Percentiles rank a stretch among this genome's conserved stretches.
Evolutionary conservation across 371 early-diverging fungal species (phyloP).

Genomic region (Mortierella sp.): DNA sequence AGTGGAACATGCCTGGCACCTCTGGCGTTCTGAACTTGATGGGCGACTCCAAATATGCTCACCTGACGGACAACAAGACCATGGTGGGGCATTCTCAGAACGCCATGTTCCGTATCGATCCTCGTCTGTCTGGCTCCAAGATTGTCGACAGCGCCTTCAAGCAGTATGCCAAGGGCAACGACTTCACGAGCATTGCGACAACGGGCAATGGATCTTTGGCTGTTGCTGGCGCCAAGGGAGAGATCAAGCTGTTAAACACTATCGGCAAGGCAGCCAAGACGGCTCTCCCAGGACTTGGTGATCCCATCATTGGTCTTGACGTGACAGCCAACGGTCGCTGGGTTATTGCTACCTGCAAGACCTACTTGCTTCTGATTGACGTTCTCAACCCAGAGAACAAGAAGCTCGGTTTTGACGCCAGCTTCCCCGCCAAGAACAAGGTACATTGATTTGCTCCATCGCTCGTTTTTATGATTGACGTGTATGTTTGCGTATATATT

Average conservation of each 20-base stretch:
- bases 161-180: slow-evolving; percentile 74
- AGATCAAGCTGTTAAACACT: slow-evolving; percentile 87
- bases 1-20: slow-evolving; percentile 81
- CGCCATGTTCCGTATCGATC: slow-evolving; percentile 92
- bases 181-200: slow-evolving; percentile 84
- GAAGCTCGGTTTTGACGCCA: slow-evolving; percentile 73
- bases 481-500: no score
- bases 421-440: slow-evolving; percentile 73
- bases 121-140: slow-evolving; percentile 80
- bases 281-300: slow-evolving; percentile 89
- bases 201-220: slow-evolving; percentile 88
- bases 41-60: slow-evolving; percentile 84
- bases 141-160: slow-evolving; percentile 74
- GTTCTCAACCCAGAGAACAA: slow-evolving; percentile 64
- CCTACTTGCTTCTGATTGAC: slow-evolving; percentile 87
- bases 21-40: slow-evolving; percentile 66
- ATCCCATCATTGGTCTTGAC: slow-evolving; percentile 91
- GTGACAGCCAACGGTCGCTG: slow-evolving; percentile 91
- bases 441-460: no score
- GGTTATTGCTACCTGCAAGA: slow-evolving; percentile 91
- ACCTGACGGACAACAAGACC: slow-evolving; percentile 77
- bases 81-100: slow-evolving; percentile 88
- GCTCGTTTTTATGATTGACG: no score
- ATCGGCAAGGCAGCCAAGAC: slow-evolving; percentile 91
- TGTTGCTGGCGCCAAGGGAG: slow-evolving; percentile 90